Evolutionary conservation across 768 basidiomycete species (phyloP).

Genomic region (Tricholoma flavovirens): DNA sequence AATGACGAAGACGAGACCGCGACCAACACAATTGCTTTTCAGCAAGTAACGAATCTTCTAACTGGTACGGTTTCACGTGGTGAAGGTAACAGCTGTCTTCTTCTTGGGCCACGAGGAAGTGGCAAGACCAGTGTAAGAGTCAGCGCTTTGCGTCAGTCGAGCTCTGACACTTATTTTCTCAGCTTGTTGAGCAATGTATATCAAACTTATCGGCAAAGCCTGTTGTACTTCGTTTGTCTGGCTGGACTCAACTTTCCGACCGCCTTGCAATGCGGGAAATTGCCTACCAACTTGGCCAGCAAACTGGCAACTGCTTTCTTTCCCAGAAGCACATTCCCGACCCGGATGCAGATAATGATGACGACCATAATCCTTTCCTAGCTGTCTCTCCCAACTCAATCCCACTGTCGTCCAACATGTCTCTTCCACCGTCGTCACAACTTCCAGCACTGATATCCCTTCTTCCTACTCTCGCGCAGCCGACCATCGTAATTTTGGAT

Average conservation of each 20-base stretch:
- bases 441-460: constrained; percentile 70
- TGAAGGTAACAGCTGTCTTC: constrained; percentile 90
- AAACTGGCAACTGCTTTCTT: constrained; percentile 62
- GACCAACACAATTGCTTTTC: constrained; percentile 46
- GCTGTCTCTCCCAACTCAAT: constrained; percentile 20
- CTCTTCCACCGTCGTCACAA: constrained; percentile 61
- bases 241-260: constrained; percentile 81
- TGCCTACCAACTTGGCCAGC: constrained; percentile 72
- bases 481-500: constrained; percentile 81
- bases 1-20: constrained; percentile 26
- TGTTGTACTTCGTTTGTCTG: constrained; percentile 78
- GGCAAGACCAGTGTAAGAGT: constrained; percentile 74
- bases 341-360: constrained; percentile 26
- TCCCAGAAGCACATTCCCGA: constrained; percentile 31
- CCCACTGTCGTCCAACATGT: constrained; percentile 15
- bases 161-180: constrained; percentile 3
- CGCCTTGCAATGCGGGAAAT: constrained; percentile 90
- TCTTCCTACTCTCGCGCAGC: constrained; percentile 73
- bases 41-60: constrained; percentile 60
- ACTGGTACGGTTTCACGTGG: constrained; percentile 69
- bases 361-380: constrained; percentile 44
- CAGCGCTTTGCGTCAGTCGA: neutral
- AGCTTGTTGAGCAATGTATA: constrained; percentile 63
- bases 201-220: constrained; percentile 41
- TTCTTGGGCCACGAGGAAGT: constrained; percentile 80